A percentile compares a stretch with the other conserved stretches of the same genome.
Evolutionary conservation across 2,329 filamentous ascomycete genomes (phyloP).

Genomic region (Elsinoe necatrix): DNA sequence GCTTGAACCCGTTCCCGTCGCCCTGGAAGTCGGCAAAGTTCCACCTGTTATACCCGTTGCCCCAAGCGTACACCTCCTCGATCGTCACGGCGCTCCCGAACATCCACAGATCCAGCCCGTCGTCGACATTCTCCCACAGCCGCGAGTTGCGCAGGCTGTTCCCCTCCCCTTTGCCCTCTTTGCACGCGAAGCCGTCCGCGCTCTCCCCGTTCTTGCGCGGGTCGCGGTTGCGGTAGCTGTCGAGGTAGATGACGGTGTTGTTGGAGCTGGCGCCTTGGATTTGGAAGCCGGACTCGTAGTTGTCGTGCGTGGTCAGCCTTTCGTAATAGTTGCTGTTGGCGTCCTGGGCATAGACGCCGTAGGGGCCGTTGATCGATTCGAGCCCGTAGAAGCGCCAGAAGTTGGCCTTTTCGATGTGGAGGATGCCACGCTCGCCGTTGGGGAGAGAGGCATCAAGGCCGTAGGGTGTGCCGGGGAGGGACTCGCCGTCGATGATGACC

Average conservation of each 20-base stretch:
- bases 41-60: conserved; percentile 42
- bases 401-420: conserved; percentile 39
- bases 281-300: conserved; percentile 36
- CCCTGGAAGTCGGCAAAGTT: conserved; percentile 37
- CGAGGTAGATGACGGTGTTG: conserved; percentile 5
- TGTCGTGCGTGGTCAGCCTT: conserved; percentile 32
- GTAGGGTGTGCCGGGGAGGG: conserved; percentile 34
- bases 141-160: conserved; percentile 40
- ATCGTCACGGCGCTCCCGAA: conserved; percentile 39
- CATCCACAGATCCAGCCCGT: conserved; percentile 40
- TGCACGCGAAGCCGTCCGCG: conserved; percentile 43
- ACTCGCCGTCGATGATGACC: conserved; percentile 42
- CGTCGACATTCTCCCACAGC: conserved; percentile 46
- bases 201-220: conserved; percentile 46
- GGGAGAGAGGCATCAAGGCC: conserved; percentile 34
- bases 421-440: conserved; percentile 38
- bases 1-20: conserved; percentile 44
- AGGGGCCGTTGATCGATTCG: conserved; percentile 32
- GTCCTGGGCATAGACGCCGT: conserved; percentile 32
- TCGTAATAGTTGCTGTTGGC: conserved; percentile 33
- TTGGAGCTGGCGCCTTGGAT: conserved; percentile 26
- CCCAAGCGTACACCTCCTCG: conserved; percentile 39
- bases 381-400: conserved; percentile 42
- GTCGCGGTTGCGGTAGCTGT: conserved; percentile 10
- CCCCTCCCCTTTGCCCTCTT: conserved; percentile 40